Evolutionary conservation across 257 asterid species (phyloP).

Genomic region (Jasminum sambac): DNA sequence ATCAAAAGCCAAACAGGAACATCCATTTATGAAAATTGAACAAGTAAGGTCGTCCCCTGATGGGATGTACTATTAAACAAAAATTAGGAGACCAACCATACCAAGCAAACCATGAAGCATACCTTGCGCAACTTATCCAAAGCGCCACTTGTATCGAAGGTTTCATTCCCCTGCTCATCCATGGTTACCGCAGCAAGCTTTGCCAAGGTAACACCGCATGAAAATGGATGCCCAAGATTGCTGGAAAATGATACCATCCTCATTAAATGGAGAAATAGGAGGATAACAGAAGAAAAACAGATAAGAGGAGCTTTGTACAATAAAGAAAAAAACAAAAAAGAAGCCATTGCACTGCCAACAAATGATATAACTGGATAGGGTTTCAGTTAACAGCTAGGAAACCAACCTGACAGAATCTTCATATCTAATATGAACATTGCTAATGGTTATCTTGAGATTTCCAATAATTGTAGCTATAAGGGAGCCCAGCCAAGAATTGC

Average conservation of each 20-base stretch:
- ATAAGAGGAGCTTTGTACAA: conserved; percentile 8
- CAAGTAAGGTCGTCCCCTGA: no score
- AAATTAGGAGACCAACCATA: conserved; percentile 18
- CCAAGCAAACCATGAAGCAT: conserved; percentile 28
- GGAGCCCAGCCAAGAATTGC: conserved; percentile 98
- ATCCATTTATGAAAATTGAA: conserved; percentile 16
- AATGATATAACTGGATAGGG: conserved; percentile 10
- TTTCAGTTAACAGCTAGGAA: conserved; percentile 17
- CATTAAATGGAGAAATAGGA: conserved; percentile 23
- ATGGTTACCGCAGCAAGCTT: conserved; percentile 98
- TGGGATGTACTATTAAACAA: no score
- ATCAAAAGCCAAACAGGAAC: conserved; percentile 6
- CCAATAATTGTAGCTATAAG: conserved; percentile 90
- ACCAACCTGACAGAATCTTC: conserved; percentile 91
- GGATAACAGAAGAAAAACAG: conserved; percentile 7
- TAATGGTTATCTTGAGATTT: conserved; percentile 90
- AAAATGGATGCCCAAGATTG: conserved; percentile 93
- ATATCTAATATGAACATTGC: conserved; percentile 94
- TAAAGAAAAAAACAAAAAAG: conserved; percentile 5
- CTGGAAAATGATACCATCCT: conserved; percentile 37
- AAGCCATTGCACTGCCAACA: conserved; percentile 15
- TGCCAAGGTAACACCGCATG: conserved; percentile 91
- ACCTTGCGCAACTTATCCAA: conserved; percentile 98
- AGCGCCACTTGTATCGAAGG: conserved; percentile 98
- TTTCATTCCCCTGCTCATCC: conserved; percentile 99